phyloP scores from a whole-genome alignment of 768 basidiomycete species.

The Hysterangium stoloniferum region DNA sequence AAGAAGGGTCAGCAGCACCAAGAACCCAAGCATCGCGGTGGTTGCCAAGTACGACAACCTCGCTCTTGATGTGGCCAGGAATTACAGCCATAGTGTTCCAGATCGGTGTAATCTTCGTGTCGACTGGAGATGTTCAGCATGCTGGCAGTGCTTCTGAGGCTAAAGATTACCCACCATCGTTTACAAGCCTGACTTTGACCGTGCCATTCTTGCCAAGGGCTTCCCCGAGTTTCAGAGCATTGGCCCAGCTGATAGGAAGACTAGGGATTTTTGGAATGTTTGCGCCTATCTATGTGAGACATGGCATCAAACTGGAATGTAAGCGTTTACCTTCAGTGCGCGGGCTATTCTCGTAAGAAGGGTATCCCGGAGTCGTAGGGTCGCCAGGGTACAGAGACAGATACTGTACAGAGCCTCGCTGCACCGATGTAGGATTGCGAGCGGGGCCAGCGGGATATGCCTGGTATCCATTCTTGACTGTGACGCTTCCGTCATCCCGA shows the following conservation, averaged over 20 bases:
- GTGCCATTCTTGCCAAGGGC: conserved; percentile 38
- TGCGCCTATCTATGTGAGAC: conserved; percentile 22
- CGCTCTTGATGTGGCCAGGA: conserved; percentile 76
- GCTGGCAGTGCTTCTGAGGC: neutral
- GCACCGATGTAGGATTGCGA: conserved; percentile 73
- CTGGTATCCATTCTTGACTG: conserved; percentile 64
- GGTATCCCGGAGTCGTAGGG: conserved; percentile 82
- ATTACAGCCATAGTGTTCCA: conserved; percentile 86
- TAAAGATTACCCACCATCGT: conserved; percentile 41
- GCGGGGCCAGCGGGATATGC: conserved; percentile 85
- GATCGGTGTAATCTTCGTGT: conserved; percentile 75
- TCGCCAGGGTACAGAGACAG: conserved; percentile 63
- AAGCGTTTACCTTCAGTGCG: conserved; percentile 31
- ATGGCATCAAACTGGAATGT: neutral
- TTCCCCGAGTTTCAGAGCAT: conserved; percentile 61
- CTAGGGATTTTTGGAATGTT: conserved; percentile 76
- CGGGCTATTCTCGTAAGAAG: conserved; percentile 76
- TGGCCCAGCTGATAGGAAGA: conserved; percentile 84
- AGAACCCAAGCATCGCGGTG: conserved; percentile 87
- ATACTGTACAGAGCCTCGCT: conserved; percentile 79
- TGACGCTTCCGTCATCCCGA: conserved; percentile 77
- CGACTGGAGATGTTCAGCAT: conserved; percentile 35
- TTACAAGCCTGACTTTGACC: conserved; percentile 46
- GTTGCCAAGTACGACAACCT: conserved; percentile 80
- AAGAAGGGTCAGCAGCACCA: conserved; percentile 73